Percentiles rank a stretch among this genome's conserved stretches.
phyloP scores from a whole-genome alignment of 345 rosid species.

The Garcia nutans region DNA sequence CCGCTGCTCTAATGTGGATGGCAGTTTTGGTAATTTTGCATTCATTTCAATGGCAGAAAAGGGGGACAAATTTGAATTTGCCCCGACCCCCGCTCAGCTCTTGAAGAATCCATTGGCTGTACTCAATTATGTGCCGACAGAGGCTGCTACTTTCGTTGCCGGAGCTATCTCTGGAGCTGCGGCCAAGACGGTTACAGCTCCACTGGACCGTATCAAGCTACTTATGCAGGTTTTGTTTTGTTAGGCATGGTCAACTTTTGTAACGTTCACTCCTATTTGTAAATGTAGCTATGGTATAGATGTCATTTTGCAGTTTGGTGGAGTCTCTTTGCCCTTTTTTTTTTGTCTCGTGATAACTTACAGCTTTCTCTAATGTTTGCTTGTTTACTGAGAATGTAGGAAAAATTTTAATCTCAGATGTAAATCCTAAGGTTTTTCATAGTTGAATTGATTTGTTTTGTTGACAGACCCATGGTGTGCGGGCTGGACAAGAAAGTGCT shows the following conservation, averaged over 20 bases:
- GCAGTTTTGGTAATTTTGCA: constrained; percentile 48
- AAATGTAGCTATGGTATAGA: neutral
- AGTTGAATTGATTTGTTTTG: neutral
- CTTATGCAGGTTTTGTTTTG: constrained; percentile 78
- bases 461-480: constrained; percentile 73
- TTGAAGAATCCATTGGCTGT: constrained; percentile 69
- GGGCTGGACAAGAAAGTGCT: constrained; percentile 62
- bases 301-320: neutral
- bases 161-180: constrained; percentile 96
- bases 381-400: constrained; percentile 6
- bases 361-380: neutral
- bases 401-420: neutral
- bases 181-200: constrained; percentile 92
- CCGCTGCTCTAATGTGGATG: constrained; percentile 2
- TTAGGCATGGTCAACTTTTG: neutral
- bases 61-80: constrained; percentile 44
- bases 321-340: neutral
- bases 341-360: neutral
- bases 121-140: constrained; percentile 65
- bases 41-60: constrained; percentile 62
- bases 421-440: neutral
- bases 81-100: constrained; percentile 66
- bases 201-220: constrained; percentile 92
- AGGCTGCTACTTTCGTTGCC: constrained; percentile 75
- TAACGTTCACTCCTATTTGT: neutral